A percentile compares a stretch with the other conserved stretches of the same genome.
Evolutionary conservation across 768 basidiomycete species (phyloP).

Genomic region (Lactarius akahatsu): DNA sequence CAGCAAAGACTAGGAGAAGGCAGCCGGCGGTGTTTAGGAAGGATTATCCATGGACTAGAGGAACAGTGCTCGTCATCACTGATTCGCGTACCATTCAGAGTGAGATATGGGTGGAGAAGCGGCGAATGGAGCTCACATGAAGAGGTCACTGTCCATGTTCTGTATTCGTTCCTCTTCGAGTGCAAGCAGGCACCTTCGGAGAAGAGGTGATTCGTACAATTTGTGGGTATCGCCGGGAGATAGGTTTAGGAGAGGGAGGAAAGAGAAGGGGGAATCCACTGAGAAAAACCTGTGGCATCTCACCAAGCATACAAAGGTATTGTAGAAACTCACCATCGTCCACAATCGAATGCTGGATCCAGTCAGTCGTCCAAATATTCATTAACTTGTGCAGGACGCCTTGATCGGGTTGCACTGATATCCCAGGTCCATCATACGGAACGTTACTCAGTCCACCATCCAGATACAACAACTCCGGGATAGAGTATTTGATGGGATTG

Average conservation of each 20-base stretch:
- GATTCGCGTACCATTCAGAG: not conserved
- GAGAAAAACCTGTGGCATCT: conserved; percentile 22
- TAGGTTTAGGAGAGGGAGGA: conserved; percentile 66
- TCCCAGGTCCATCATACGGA: conserved; percentile 53
- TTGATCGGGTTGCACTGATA: conserved; percentile 46
- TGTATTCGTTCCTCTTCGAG: conserved; percentile 45
- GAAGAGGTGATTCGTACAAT: conserved; percentile 58
- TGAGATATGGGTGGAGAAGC: conserved; percentile 6
- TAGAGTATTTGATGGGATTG: conserved; percentile 76
- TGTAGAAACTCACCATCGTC: conserved; percentile 52
- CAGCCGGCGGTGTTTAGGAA: conserved; percentile 34
- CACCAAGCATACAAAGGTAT: conserved; percentile 6
- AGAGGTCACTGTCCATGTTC: conserved; percentile 44
- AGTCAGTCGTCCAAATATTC: conserved; percentile 89
- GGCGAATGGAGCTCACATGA: conserved; percentile 41
- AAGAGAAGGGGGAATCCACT: conserved; percentile 67
- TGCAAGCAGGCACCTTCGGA: conserved; percentile 54
- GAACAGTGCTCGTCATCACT: conserved; percentile 21
- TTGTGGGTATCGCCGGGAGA: conserved; percentile 64
- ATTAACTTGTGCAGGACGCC: conserved; percentile 63
- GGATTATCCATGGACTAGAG: conserved; percentile 40
- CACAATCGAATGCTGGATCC: conserved; percentile 69
- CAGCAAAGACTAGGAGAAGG: conserved; percentile 37
- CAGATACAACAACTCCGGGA: conserved; percentile 76
- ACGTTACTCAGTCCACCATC: conserved; percentile 73